Conservation (phyloP, 139 green algal genomes). For the Dunaliella primolecta region DNA sequence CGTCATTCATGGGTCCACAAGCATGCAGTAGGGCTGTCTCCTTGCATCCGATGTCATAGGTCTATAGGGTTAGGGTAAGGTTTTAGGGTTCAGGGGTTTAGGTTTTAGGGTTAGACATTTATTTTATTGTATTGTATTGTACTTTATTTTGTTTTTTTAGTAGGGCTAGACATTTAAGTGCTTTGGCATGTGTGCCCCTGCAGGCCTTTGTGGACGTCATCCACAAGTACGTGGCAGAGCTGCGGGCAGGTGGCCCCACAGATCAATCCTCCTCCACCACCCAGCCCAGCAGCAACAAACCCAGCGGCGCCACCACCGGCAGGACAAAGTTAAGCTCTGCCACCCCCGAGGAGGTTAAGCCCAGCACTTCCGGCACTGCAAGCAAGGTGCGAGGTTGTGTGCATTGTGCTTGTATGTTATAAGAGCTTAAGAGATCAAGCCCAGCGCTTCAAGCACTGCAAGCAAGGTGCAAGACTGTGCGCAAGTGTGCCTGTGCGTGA, state of each 20-base stretch:
- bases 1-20: too few species aligned
- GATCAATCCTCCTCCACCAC: neutral
- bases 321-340: constrained; percentile 21
- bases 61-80: too few species aligned
- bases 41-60: too few species aligned
- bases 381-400: neutral
- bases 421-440: neutral
- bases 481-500: too few species aligned
- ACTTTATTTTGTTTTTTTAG: too few species aligned
- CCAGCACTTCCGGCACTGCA: neutral
- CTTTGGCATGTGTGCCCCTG: neutral
- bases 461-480: neutral
- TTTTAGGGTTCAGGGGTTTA: too few species aligned
- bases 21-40: constrained; percentile 75
- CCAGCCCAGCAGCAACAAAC: constrained; percentile 7
- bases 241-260: constrained; percentile 52
- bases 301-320: neutral
- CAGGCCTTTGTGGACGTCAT: constrained; percentile 50
- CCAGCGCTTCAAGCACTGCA: neutral
- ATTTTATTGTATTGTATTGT: too few species aligned
- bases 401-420: too few species aligned
- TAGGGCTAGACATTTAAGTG: too few species aligned
- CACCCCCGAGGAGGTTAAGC: neutral
- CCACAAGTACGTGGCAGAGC: constrained; percentile 62
- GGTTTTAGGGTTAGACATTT: too few species aligned